These are phyloP conservation scores for Dittrichia graveolens DNA, from an alignment of 129 eudicot species.

Conservation along the genomic window DNA sequence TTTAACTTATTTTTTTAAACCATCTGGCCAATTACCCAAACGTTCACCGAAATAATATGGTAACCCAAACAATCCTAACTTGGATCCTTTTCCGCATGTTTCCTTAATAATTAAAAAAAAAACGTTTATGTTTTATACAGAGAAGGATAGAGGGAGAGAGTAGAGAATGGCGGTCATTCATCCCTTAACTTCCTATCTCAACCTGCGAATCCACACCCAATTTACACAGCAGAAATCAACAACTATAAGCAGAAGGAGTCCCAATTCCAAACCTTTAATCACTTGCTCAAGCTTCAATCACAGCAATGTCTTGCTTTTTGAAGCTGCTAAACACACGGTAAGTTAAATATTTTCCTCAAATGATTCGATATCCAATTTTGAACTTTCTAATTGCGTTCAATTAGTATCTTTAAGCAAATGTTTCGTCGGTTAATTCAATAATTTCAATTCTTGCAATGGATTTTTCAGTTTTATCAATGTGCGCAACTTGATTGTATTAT, in stretches of 20 bases:
- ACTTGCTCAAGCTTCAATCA: conserved; percentile 20
- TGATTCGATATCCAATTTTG: not conserved
- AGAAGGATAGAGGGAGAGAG: conserved; percentile 2
- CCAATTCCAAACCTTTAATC: conserved; percentile 25
- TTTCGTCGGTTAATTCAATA: not conserved
- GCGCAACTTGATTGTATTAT: not conserved
- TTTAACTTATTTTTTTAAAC: too few relatives aligned
- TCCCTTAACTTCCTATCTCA: conserved; percentile 29
- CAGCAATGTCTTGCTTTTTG: conserved; percentile 33
- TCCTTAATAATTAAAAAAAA: too few relatives aligned
- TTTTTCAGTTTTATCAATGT: too few relatives aligned
- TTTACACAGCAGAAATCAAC: conserved; percentile 20
- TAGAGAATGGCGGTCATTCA: conserved; percentile 36
- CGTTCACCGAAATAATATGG: too few relatives aligned
- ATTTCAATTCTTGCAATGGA: too few relatives aligned
- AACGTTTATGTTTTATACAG: too few relatives aligned
- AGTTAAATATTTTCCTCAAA: not conserved
- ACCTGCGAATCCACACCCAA: conserved; percentile 17
- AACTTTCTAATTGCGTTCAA: not conserved
- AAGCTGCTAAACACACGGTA: conserved; percentile 42
- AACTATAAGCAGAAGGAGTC: not conserved
- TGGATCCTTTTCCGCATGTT: too few relatives aligned
- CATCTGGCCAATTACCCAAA: too few relatives aligned
- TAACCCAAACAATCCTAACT: too few relatives aligned
- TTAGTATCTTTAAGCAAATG: too few relatives aligned